Base-by-base conservation (phyloP, 257 asterid genomes). In the Anisodus acutangulus region DNA sequence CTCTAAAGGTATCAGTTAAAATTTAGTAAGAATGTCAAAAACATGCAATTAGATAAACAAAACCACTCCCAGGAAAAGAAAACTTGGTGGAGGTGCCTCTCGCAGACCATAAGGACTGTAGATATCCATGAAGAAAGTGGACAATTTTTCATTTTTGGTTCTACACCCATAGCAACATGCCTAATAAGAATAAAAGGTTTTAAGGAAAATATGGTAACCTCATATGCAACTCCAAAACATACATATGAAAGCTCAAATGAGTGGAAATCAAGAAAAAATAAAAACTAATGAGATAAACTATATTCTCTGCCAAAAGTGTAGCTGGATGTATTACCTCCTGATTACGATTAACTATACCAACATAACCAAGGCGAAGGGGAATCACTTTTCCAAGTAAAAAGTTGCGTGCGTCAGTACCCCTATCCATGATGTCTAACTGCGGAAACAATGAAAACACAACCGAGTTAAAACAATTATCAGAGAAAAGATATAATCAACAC, bases 401-500 rank as follows among this genome's bases (percentile, higher is more conserved):
- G 85, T 97, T 93, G 82, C 94, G 94, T 13, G 98, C 98, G 89
- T 95, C 97, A 83, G 98, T 97, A 74, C 99, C 99, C 82, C 98
- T 90, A 85, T 97, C 98, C 99, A 97, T 97, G 80, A 97, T 97
- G 87, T 97, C 99, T 93, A 97, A 90, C 99, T 97, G 94, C 63
- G 85, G 83, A 78, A 88, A 79, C 87, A 89, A 86, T 84, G 57
- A 17, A 57, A 88, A 59, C 2, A 82, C 54, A 58, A 66, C 31
- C 63, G 13, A 3, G 35, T 76, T 12, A 26, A 76, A 6, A 51
- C 47, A 76, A 76, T 13, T 49, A 74, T 31, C 26, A 26, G 41
- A 49, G 82, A 35, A 80, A 16, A 63, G 64, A 83, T 58, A 74
- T 41, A 41, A 69, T 15, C 45, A 76, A 83, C 45, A 62, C 47